phyloP scores from a whole-genome alignment of 108 stramenopile genomes.

The Pseudonitzschia delicatissima region DNA sequence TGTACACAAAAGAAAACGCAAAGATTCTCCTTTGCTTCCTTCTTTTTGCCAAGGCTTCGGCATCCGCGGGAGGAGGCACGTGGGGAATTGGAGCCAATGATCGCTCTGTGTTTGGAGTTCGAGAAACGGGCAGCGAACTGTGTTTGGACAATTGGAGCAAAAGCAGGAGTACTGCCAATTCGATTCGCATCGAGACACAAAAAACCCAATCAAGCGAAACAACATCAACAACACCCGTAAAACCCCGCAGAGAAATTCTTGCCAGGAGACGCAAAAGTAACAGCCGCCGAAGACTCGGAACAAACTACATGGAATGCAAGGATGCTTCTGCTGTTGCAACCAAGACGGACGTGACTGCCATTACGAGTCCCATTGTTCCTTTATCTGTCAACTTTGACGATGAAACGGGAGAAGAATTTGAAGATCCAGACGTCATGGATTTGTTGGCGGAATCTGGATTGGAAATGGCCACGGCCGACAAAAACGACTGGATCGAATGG shows the following conservation, averaged over 20 bases:
- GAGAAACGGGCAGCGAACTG: neutral
- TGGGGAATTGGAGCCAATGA: too few relatives aligned
- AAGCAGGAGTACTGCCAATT: neutral
- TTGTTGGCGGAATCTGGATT: constrained; percentile 52
- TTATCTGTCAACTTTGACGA: constrained; percentile 19
- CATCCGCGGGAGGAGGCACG: neutral
- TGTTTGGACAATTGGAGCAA: neutral
- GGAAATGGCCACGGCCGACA: constrained; percentile 26
- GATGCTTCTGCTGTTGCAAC: too few relatives aligned
- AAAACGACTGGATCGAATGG: constrained; percentile 59
- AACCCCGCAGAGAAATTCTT: too few relatives aligned
- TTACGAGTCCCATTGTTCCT: constrained; percentile 56
- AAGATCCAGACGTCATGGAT: constrained; percentile 45
- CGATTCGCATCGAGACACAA: too few relatives aligned
- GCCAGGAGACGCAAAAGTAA: too few relatives aligned
- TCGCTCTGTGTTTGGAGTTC: neutral
- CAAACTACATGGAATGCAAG: too few relatives aligned
- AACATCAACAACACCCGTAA: too few relatives aligned
- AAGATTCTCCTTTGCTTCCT: neutral
- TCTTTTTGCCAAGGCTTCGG: neutral
- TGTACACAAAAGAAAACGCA: too few relatives aligned
- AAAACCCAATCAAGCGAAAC: too few relatives aligned
- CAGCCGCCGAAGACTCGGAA: too few relatives aligned
- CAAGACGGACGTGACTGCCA: neutral
- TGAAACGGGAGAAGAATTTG: constrained; percentile 66